Evolutionary conservation across 148 eudicot genomes (phyloP).

Genomic region (Cornus kousa): DNA sequence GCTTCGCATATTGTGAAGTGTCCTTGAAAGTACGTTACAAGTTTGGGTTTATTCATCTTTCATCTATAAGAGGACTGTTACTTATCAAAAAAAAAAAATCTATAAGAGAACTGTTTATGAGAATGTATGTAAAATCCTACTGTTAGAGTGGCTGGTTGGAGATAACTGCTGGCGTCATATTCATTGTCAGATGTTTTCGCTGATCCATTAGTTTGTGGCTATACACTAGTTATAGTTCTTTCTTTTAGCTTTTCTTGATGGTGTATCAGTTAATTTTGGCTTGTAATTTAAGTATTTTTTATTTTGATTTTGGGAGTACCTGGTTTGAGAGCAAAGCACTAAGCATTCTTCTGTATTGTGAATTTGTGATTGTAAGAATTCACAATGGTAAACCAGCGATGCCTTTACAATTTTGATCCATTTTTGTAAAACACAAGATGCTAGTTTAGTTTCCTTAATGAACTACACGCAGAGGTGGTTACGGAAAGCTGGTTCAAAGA

Average conservation of each 20-base stretch:
- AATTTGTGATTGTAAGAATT: neutral
- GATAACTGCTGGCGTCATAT: no score
- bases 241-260: no score
- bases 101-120: neutral
- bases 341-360: neutral
- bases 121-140: neutral
- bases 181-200: neutral
- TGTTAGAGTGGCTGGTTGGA: neutral
- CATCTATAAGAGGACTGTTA: neutral
- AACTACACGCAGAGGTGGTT: slow-evolving; percentile 92
- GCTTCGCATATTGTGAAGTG: no score
- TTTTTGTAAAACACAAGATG: no score
- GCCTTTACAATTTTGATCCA: neutral
- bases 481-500: slow-evolving; percentile 89
- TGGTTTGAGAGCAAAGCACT: neutral
- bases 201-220: neutral
- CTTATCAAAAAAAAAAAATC: no score
- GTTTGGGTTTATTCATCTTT: no score
- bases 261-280: neutral
- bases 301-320: neutral
- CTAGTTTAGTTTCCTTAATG: slow-evolving; percentile 46
- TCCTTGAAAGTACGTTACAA: no score
- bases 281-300: no score
- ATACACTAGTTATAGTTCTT: neutral
- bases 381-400: neutral